Conservation (phyloP, 345 rosid species). For the Eucalyptus guilfoylei region DNA sequence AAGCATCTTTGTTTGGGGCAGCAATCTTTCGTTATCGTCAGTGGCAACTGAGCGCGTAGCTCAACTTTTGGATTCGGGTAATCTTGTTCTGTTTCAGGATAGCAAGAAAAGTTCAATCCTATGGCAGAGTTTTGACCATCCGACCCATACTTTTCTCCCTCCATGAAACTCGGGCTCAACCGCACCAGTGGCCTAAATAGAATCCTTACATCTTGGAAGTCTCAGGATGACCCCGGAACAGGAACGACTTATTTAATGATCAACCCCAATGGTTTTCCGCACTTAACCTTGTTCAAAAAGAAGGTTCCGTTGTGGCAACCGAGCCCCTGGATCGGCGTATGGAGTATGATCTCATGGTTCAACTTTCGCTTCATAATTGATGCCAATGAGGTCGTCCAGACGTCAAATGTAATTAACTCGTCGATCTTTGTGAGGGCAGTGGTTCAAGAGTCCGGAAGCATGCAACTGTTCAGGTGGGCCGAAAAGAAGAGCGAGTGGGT, state of each 20-base stretch:
- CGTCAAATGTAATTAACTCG: not conserved
- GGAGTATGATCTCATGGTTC: not conserved
- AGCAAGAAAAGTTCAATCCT: not conserved
- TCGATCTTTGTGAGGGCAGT: not conserved
- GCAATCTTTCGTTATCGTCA: not conserved
- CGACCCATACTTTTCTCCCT: conserved; percentile 16
- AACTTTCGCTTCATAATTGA: not conserved
- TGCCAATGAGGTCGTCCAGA: not conserved
- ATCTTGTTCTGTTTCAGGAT: conserved; percentile 6
- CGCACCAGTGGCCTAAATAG: not conserved
- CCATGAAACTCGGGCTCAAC: conserved; percentile 22
- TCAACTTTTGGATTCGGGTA: conserved; percentile 19
- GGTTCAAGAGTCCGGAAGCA: not conserved
- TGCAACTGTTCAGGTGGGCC: not conserved
- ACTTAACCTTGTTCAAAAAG: not conserved
- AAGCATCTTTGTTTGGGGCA: not conserved
- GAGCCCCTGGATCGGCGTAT: not conserved
- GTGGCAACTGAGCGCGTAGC: not conserved
- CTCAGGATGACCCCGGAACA: conserved; percentile 5
- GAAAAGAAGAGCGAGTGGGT: not conserved
- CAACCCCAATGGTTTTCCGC: conserved; percentile 10
- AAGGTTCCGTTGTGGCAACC: not conserved
- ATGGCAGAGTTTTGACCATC: conserved; percentile 31
- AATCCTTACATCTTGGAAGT: conserved; percentile 14
- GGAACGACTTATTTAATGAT: conserved; percentile 3